These are phyloP conservation scores for Akanthomyces lecanii DNA, from an alignment of 2,329 filamentous ascomycete species.

Conservation along the genomic window DNA sequence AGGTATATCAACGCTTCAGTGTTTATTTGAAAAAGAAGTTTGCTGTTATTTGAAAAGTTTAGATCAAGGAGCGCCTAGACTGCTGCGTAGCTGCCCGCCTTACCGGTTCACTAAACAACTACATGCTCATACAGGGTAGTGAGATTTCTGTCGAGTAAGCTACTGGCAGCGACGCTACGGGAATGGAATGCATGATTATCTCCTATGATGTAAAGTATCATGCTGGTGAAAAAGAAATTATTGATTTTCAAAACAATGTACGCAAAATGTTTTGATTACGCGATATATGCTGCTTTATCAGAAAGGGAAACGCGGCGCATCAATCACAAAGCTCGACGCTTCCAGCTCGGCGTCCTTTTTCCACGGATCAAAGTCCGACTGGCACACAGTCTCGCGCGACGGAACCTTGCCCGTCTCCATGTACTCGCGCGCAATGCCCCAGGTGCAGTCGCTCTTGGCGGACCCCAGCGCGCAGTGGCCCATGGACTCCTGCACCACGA, in stretches of 20 bases:
- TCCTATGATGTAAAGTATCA: no score
- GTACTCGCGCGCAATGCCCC: conserved; percentile 19
- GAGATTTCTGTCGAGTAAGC: not conserved
- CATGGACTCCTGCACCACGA: conserved; percentile 23
- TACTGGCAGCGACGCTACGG: not conserved
- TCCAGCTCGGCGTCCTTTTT: not conserved
- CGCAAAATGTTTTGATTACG: not conserved
- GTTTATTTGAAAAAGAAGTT: not conserved
- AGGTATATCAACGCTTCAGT: not conserved
- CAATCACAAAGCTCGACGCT: not conserved
- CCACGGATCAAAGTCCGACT: conserved; percentile 20
- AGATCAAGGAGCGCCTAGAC: no score
- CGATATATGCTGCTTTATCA: not conserved
- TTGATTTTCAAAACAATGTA: not conserved
- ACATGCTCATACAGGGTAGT: not conserved
- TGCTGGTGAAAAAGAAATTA: no score
- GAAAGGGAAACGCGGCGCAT: not conserved
- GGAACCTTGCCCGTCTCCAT: conserved; percentile 22
- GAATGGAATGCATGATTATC: not conserved
- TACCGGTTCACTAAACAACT: no score
- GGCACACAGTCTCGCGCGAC: conserved; percentile 19
- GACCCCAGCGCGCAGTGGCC: conserved; percentile 20
- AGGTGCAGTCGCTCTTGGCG: conserved; percentile 17
- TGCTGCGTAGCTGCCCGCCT: not conserved
- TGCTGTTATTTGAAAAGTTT: no score